A percentile compares a stretch with the other conserved stretches of the same genome.
phyloP scores from a whole-genome alignment of 768 basidiomycete genomes.

The Auriculariales sp. region DNA sequence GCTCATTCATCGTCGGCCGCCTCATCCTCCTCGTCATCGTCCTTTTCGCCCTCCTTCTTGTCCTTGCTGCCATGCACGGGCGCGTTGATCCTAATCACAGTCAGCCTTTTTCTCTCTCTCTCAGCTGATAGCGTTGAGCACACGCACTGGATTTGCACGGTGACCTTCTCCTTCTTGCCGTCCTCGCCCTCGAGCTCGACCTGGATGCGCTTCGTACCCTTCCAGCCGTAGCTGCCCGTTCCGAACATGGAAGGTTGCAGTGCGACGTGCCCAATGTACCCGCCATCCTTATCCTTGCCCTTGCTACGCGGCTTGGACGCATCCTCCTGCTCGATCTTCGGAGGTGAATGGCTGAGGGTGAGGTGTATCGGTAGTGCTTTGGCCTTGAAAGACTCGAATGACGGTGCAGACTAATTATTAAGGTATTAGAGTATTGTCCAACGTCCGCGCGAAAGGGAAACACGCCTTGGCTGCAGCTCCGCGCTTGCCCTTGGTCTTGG shows the following conservation, averaged over 20 bases:
- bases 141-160: constrained; percentile 60
- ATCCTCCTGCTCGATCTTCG: constrained; percentile 21
- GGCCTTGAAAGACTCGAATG: constrained; percentile 33
- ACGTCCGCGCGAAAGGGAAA: neutral
- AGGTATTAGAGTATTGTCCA: constrained; percentile 4
- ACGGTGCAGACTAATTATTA: neutral
- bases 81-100: constrained; percentile 48
- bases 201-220: constrained; percentile 51
- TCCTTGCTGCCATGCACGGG: constrained; percentile 60
- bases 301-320: constrained; percentile 19
- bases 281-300: constrained; percentile 33
- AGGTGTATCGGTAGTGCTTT: constrained; percentile 57
- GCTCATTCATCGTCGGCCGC: neutral
- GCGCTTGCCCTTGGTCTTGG: constrained; percentile 20
- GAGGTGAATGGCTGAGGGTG: constrained; percentile 51
- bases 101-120: neutral
- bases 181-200: constrained; percentile 44
- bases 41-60: constrained; percentile 19
- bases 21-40: constrained; percentile 2
- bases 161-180: constrained; percentile 46
- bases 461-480: constrained; percentile 31
- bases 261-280: constrained; percentile 40
- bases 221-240: constrained; percentile 80
- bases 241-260: constrained; percentile 46
- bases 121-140: neutral